Evolutionary conservation across 106 monocot species (phyloP).

Genomic region (Triglochin maritima): DNA sequence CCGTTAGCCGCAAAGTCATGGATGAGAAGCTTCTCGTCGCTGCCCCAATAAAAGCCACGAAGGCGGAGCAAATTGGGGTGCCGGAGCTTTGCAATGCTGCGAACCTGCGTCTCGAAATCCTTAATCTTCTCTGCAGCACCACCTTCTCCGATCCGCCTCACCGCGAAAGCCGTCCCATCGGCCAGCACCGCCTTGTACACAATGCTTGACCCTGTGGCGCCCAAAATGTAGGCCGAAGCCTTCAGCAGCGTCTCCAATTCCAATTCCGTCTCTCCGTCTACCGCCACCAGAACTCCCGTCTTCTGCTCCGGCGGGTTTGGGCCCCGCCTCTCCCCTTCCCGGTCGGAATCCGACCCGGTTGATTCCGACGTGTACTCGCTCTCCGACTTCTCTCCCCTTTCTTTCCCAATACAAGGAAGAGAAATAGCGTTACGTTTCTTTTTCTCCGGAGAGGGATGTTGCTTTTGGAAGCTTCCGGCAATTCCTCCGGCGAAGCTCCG

Average conservation of each 20-base stretch:
- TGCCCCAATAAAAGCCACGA: slow-evolving; percentile 91
- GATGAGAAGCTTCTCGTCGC: slow-evolving; percentile 92
- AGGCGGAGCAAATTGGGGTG: slow-evolving; percentile 79
- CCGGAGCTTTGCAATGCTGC: slow-evolving; percentile 55
- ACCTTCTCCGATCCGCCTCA: slow-evolving; percentile 72
- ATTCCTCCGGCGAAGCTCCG: too few species aligned
- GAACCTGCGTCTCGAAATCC: slow-evolving; percentile 83
- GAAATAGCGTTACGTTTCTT: neutral
- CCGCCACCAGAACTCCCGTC: slow-evolving; percentile 49
- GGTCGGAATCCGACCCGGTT: slow-evolving; percentile 34
- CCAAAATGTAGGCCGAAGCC: slow-evolving; percentile 95
- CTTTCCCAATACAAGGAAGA: too few species aligned
- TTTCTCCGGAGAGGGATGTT: neutral
- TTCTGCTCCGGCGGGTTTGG: slow-evolving; percentile 2
- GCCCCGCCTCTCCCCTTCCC: neutral
- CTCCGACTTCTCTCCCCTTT: neutral
- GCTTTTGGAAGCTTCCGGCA: too few species aligned
- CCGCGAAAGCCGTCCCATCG: slow-evolving; percentile 76
- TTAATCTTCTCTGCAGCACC: slow-evolving; percentile 46
- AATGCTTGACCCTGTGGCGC: slow-evolving; percentile 77
- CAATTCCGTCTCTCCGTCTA: slow-evolving; percentile 69
- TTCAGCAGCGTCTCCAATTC: slow-evolving; percentile 90
- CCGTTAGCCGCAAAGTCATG: slow-evolving; percentile 82
- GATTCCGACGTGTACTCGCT: slow-evolving; percentile 43
- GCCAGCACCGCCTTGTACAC: slow-evolving; percentile 96